A percentile compares a stretch with the other conserved stretches of the same genome.
Evolutionary conservation across 176 grass and related monocot genomes (phyloP).

Genomic region (Musa schizocarpa): DNA sequence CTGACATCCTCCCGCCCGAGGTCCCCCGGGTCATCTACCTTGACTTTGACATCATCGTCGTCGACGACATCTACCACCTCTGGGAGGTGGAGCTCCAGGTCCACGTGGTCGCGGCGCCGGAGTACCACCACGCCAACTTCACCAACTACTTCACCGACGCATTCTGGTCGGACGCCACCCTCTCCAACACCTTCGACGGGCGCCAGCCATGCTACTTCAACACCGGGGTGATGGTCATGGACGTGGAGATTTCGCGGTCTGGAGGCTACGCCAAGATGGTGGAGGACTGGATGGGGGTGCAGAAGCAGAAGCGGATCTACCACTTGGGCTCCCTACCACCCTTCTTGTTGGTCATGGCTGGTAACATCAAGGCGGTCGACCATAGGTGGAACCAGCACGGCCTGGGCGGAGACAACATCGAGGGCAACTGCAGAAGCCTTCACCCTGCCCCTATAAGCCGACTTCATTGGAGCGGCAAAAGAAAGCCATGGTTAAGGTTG

Average conservation of each 20-base stretch:
- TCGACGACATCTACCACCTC: constrained; percentile 54
- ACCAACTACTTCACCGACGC: constrained; percentile 83
- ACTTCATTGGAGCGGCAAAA: background rate
- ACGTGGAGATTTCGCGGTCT: background rate
- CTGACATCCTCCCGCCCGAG: constrained; percentile 43
- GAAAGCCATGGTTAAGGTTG: constrained; percentile 1
- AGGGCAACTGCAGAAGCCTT: background rate
- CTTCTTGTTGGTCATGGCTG: background rate
- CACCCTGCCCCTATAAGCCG: background rate
- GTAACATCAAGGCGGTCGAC: background rate
- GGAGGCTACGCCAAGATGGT: background rate
- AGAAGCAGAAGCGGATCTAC: constrained; percentile 1
- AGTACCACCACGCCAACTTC: constrained; percentile 95
- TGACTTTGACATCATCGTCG: constrained; percentile 77
- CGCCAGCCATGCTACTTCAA: constrained; percentile 1
- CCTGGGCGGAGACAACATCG: background rate
- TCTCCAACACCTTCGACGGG: constrained; percentile 20
- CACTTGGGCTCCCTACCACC: background rate
- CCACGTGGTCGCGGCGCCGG: constrained; percentile 60
- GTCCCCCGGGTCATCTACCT: constrained; percentile 68
- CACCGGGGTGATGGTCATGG: constrained; percentile 1
- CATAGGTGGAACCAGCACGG: background rate
- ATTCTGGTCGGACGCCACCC: constrained; percentile 46
- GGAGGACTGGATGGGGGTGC: background rate
- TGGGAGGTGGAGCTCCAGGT: constrained; percentile 46